Evolutionary conservation across 75 land plant species (phyloP).

Genomic region (Cryptomeria japonica): DNA sequence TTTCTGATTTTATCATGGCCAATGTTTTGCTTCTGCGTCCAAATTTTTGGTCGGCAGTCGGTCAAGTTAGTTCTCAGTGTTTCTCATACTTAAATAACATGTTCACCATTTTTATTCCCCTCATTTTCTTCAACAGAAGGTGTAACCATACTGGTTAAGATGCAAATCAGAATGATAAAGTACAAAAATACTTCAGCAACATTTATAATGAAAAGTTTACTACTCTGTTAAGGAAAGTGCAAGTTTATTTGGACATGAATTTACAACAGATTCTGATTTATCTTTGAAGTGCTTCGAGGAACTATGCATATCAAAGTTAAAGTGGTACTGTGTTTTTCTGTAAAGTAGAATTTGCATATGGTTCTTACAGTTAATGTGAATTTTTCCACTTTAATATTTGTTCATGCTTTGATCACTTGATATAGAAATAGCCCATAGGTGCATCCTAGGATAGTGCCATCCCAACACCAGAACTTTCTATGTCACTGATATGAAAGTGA

Average conservation of each 20-base stretch:
- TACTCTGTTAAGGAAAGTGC: neutral
- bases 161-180: neutral
- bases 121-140: neutral
- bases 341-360: neutral
- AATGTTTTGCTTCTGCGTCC: conserved; percentile 15
- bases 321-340: neutral
- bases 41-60: conserved; percentile 24
- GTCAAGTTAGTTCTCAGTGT: neutral
- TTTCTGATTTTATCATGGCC: conserved; percentile 60
- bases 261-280: neutral
- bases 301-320: neutral
- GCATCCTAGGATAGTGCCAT: neutral
- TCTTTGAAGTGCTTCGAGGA: neutral
- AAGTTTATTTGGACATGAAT: neutral
- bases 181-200: neutral
- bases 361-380: neutral
- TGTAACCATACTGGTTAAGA: neutral
- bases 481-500: neutral
- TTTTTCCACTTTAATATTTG: neutral
- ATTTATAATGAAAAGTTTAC: neutral
- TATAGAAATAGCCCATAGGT: neutral
- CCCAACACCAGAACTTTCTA: neutral
- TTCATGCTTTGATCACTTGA: neutral
- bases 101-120: neutral
- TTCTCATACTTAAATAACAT: neutral